These are phyloP conservation scores for Solanum pimpinellifolium DNA, from an alignment of 257 asterid genomes.

Conservation along the genomic window DNA sequence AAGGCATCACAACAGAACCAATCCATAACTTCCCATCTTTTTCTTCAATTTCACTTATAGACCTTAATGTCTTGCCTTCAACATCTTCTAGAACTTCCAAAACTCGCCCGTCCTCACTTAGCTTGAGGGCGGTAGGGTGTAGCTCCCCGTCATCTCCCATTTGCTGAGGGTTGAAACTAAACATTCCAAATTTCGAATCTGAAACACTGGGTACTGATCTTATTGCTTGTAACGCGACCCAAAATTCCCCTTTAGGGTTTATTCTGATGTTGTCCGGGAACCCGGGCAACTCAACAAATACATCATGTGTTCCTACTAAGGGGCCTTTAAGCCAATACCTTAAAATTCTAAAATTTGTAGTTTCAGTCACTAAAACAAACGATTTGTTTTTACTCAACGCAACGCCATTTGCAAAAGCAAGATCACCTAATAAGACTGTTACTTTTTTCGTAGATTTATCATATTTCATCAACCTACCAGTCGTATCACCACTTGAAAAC, in stretches of 20 bases:
- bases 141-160: constrained; percentile 29
- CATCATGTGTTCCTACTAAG: constrained; percentile 27
- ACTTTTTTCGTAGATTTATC: not conserved
- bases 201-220: constrained; percentile 10
- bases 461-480: constrained; percentile 7
- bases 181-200: not conserved
- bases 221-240: constrained; percentile 60
- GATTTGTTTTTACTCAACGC: not conserved
- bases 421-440: not conserved
- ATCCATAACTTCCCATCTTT: constrained; percentile 52
- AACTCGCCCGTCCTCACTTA: constrained; percentile 33
- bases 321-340: constrained; percentile 50
- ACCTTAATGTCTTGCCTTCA: constrained; percentile 38
- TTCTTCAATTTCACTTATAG: constrained; percentile 58
- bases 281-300: constrained; percentile 40
- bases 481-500: constrained; percentile 6
- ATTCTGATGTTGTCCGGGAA: constrained; percentile 56
- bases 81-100: constrained; percentile 44
- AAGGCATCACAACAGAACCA: constrained; percentile 45
- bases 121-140: constrained; percentile 47
- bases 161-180: not conserved
- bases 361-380: not conserved
- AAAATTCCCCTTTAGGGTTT: constrained; percentile 41
- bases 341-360: constrained; percentile 10
- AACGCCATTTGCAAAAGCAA: not conserved